phyloP scores from a whole-genome alignment of 2,329 filamentous ascomycete species.

The Aspergillus intermedius region DNA sequence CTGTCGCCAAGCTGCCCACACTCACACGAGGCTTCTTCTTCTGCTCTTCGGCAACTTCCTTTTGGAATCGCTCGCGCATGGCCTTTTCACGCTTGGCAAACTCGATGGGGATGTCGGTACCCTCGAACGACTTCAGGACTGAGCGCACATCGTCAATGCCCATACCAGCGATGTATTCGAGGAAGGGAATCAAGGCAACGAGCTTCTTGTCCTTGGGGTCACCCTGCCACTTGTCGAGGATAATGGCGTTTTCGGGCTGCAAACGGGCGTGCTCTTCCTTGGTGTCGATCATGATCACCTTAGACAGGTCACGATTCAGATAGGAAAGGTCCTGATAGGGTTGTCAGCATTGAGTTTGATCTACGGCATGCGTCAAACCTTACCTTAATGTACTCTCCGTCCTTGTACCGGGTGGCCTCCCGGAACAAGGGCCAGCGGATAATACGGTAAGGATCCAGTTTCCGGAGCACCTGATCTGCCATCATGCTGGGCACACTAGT shows the following conservation, averaged over 20 bases:
- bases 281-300: conserved; percentile 91
- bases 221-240: conserved; percentile 85
- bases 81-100: conserved; percentile 83
- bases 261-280: conserved; percentile 72
- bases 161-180: conserved; percentile 96
- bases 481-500: conserved; percentile 78
- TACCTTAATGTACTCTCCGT: conserved; percentile 94
- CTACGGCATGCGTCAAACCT: conserved; percentile 54
- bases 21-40: conserved; percentile 55
- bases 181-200: conserved; percentile 85
- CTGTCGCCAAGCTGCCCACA: conserved; percentile 61
- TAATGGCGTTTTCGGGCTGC: conserved; percentile 94
- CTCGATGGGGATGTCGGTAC: conserved; percentile 80
- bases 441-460: conserved; percentile 90
- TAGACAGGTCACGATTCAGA: conserved; percentile 89
- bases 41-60: conserved; percentile 64
- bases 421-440: conserved; percentile 93
- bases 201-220: conserved; percentile 77
- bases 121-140: conserved; percentile 80
- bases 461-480: conserved; percentile 81
- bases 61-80: conserved; percentile 76
- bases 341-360: conserved; percentile 5
- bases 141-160: conserved; percentile 80
- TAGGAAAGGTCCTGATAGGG: conserved; percentile 77
- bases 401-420: conserved; percentile 94